Evolutionary conservation across 106 monocot genomes (phyloP), one percentile per base, ranked within the genome.

Genomic region (Hemerocallis citrina): DNA sequence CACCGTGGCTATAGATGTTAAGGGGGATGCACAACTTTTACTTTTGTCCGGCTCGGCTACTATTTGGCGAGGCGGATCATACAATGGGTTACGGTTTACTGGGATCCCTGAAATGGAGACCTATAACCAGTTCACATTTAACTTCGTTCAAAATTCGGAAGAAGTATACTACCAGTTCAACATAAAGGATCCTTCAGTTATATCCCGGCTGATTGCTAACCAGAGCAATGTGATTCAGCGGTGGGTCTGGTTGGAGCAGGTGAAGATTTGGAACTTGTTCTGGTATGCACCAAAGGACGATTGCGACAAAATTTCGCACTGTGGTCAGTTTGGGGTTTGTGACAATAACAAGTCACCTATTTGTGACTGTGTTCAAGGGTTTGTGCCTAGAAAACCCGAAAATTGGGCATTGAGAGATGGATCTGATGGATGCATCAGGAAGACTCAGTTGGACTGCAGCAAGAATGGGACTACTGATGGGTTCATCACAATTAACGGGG

Each of bases 351-450:
- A 28, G 14, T 37, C 39, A 0, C 59, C 63, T 5, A 56, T 73
- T 0, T 81, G 76, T 54, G 41, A 57, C 34, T 82, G 82, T 32
- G 15, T 69, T 23, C 31, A 32, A 13, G 82, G 82, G 2, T 82
- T 77, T 39, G 31, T 34, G 60, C 82, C 82, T 24, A 43, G 3
- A 16, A 17, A 10, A 1, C 29, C 43, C 6, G 13, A 17, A 3
- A 30, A 33, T 33, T 39, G 59, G 59, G 38, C 39, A 5, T 22
- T 38, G 8, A 16, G 7, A 8, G 41, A 62, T 31, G 17, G 30
- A 13, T 45, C 62, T 0, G 62, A 39, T 31, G 24, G 29, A n/a
- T 62, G 62, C 30, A 19, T 42, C n/a, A 43, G 44, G 3, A 45
- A 7, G 45, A 62, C 41, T 3, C 21, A 50, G 12, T 9, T 70